Base-by-base conservation (phyloP, 1,284 basidiomycete genomes). In the Naganishia cerealis region DNA sequence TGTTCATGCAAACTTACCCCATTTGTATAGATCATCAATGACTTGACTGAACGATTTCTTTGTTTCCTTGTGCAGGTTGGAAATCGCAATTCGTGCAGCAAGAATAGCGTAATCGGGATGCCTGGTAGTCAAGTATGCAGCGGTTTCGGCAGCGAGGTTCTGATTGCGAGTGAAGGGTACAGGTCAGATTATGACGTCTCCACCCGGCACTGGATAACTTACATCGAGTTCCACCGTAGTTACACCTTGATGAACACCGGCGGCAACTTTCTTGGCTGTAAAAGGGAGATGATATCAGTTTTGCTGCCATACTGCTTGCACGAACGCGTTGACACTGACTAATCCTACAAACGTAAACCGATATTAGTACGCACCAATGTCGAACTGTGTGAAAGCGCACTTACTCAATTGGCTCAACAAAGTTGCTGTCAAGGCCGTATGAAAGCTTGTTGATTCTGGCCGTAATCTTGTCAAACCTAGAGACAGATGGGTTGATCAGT, bases 61-160 rank as follows among this genome's bases (percentile, higher is more conserved):
- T 42, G 96, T 99, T 83, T 99, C 95, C 80, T 99, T 99, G 86
- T 99, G 96, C 24, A 99, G 83, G 82, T 99, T 99, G 71, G 93
- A 96, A 77, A 99, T 95, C 70, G 95, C 95, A 67, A 99, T 98
- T 73, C 96, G 92, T 16, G 96, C 96, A 13, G 96, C 96, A 69
- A 99, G 90, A 70, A 99, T 90, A 38, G 96, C 95, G 76, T 99
- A 99, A 80, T 99, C 96, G 13, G 94, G 94, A 79, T 95, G 94
- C 74, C 91, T 91, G 39, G 95, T 97, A 2, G 96, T 98, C 57
- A 98, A 88, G 81, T 91, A 97, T 0, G 96, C 96, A 21, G 96
- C 94, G 3, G 96, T 99, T 83, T 99, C 94, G 6, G 94, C 91
- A 0, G 92, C 92, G 56, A 95, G 87, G 79, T 94, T 95, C 90